Conservation (phyloP, 1,284 basidiomycete genomes). For the Agaricales sp. region DNA sequence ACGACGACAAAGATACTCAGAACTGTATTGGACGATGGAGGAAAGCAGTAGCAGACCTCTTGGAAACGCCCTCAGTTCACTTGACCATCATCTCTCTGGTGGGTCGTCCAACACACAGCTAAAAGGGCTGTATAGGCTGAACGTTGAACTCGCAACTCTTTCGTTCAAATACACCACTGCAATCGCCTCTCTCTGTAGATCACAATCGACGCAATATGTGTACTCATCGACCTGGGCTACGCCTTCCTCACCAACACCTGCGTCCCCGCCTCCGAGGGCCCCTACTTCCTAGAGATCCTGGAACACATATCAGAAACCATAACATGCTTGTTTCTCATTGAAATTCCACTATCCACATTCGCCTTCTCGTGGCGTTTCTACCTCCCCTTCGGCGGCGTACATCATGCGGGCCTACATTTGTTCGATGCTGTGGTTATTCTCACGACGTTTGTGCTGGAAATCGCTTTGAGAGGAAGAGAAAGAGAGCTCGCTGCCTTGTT, state of each 20-base stretch:
- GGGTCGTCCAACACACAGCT: conserved; percentile 15
- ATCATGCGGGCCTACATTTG: conserved; percentile 51
- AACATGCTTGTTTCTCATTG: conserved; percentile 60
- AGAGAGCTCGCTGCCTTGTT: conserved; percentile 61
- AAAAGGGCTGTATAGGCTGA: too few relatives aligned
- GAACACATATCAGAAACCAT: conserved; percentile 55
- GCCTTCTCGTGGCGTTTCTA: conserved; percentile 49
- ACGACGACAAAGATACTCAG: too few relatives aligned
- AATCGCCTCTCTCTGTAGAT: conserved; percentile 30
- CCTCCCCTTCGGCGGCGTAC: conserved; percentile 40
- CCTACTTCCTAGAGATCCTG: conserved; percentile 53
- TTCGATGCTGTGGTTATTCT: conserved; percentile 66
- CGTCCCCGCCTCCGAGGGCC: conserved; percentile 31
- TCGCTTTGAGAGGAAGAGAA: conserved; percentile 53
- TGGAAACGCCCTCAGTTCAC: conserved; percentile 48
- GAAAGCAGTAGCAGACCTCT: conserved; percentile 23
- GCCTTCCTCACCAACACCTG: conserved; percentile 50
- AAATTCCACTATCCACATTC: conserved; percentile 63
- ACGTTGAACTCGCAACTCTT: not conserved
- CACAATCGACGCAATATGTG: conserved; percentile 50
- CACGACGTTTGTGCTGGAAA: conserved; percentile 63
- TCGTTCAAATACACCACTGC: not conserved
- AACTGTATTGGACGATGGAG: not conserved
- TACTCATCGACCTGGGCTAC: conserved; percentile 60
- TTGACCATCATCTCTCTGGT: conserved; percentile 53